phyloP scores from a whole-genome alignment of 129 eudicot genomes.

The Flaveria robusta region DNA sequence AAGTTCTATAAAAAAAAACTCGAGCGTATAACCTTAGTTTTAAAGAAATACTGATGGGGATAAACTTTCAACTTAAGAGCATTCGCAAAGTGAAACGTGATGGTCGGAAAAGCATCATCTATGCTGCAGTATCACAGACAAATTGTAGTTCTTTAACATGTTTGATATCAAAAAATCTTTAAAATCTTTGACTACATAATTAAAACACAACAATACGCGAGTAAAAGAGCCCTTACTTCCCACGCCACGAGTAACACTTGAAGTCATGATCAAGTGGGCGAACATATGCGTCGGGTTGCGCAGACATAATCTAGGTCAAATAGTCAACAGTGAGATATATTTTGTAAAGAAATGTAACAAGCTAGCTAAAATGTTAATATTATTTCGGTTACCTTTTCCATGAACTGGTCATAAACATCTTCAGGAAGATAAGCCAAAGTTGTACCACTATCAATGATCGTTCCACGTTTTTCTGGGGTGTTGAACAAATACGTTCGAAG shows the following conservation, averaged over 20 bases:
- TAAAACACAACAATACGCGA: background rate
- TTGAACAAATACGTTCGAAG: slow-evolving; percentile 48
- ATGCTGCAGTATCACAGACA: slow-evolving; percentile 52
- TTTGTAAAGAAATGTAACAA: background rate
- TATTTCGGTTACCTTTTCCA: slow-evolving; percentile 47
- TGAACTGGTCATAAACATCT: slow-evolving; percentile 47
- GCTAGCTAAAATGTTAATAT: background rate
- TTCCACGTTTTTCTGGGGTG: slow-evolving; percentile 52
- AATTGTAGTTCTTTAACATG: background rate
- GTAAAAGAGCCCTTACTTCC: slow-evolving; percentile 53
- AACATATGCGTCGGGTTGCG: slow-evolving; percentile 46
- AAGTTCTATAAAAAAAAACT: background rate
- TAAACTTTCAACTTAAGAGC: slow-evolving; percentile 53
- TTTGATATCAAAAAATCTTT: background rate
- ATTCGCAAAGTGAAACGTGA: slow-evolving; percentile 63
- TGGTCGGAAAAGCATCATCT: slow-evolving; percentile 70
- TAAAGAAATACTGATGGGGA: slow-evolving; percentile 78
- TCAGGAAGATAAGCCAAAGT: slow-evolving; percentile 95
- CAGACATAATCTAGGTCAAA: slow-evolving; percentile 49
- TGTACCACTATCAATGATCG: slow-evolving; percentile 86
- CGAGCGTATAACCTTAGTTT: slow-evolving; percentile 40
- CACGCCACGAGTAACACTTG: slow-evolving; percentile 50
- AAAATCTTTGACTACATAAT: background rate
- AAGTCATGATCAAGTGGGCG: slow-evolving; percentile 57
- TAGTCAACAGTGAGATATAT: slow-evolving; percentile 5